Evolutionary conservation across 2,329 filamentous ascomycete genomes (phyloP).

Genomic region (Cyphellophora europaea): DNA sequence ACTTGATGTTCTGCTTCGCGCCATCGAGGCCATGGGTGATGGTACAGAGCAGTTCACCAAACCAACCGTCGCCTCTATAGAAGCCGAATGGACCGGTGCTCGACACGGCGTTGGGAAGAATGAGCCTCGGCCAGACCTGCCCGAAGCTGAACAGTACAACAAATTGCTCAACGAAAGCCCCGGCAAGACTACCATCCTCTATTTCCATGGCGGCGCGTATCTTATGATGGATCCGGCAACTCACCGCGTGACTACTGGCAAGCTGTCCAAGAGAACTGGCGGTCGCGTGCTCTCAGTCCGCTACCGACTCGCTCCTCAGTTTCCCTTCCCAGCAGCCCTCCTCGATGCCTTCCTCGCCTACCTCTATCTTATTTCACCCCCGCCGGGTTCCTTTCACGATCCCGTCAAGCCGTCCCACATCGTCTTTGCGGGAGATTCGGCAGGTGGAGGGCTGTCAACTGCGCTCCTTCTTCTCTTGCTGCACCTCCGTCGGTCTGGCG

Average conservation of each 20-base stretch:
- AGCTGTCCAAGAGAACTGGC: slow-evolving; percentile 27
- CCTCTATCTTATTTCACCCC: slow-evolving; percentile 35
- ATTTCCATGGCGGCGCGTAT: slow-evolving; percentile 39
- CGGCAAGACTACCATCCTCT: slow-evolving; percentile 33
- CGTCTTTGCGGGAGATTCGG: slow-evolving; percentile 37
- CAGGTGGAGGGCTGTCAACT: slow-evolving; percentile 34
- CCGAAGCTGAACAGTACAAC: slow-evolving; percentile 34
- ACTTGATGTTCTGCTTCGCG: slow-evolving; percentile 24
- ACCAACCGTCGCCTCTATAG: slow-evolving; percentile 27
- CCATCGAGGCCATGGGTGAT: slow-evolving; percentile 29
- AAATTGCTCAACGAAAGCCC: slow-evolving; percentile 29
- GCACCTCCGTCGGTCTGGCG: slow-evolving; percentile 26
- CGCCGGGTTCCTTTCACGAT: slow-evolving; percentile 30
- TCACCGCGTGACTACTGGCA: slow-evolving; percentile 27
- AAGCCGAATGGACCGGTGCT: slow-evolving; percentile 38
- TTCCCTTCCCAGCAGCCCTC: slow-evolving; percentile 37
- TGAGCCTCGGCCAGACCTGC: slow-evolving; percentile 28
- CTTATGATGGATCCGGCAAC: slow-evolving; percentile 36
- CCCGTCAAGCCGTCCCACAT: slow-evolving; percentile 35
- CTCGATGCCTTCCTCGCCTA: slow-evolving; percentile 39
- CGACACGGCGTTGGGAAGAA: slow-evolving; percentile 29
- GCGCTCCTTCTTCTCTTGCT: slow-evolving; percentile 33
- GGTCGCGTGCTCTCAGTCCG: slow-evolving; percentile 34
- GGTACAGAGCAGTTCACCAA: slow-evolving; percentile 29
- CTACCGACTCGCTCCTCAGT: slow-evolving; percentile 38